Evolutionary conservation across 2,329 filamentous ascomycete species (phyloP).

Genomic region (Phoma sp.): DNA sequence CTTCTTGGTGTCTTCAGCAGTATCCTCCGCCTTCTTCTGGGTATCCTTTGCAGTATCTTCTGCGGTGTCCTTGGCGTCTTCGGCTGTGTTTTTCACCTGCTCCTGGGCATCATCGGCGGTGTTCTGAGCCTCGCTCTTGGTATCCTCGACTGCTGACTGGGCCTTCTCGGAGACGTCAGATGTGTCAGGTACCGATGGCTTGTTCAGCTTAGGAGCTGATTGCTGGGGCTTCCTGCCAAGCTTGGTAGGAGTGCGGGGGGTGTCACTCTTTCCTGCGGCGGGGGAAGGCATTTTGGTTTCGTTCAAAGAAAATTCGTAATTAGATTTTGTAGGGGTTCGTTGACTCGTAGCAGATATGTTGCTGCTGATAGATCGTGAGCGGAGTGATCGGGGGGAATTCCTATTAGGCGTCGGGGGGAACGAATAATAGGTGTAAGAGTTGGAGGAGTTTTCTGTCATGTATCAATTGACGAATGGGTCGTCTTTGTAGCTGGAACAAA

Average conservation of each 20-base stretch:
- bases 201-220: slow-evolving; percentile 52
- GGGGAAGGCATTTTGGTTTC: slow-evolving; percentile 56
- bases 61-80: slow-evolving; percentile 47
- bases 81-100: slow-evolving; percentile 38
- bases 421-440: slow-evolving; percentile 59
- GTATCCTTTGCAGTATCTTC: slow-evolving; percentile 45
- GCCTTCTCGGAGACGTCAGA: slow-evolving; percentile 44
- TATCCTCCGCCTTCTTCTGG: slow-evolving; percentile 56
- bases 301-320: slow-evolving; percentile 36
- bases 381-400: slow-evolving; percentile 45
- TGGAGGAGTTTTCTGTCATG: slow-evolving; percentile 56
- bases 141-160: slow-evolving; percentile 35
- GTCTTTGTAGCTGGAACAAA: slow-evolving; percentile 37
- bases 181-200: slow-evolving; percentile 43
- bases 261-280: slow-evolving; percentile 57
- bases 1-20: slow-evolving; percentile 52
- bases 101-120: slow-evolving; percentile 44
- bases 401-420: slow-evolving; percentile 58
- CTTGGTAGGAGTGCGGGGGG: slow-evolving; percentile 59
- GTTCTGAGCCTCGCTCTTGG: slow-evolving; percentile 46
- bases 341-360: slow-evolving; percentile 42
- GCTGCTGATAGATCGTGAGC: slow-evolving; percentile 49
- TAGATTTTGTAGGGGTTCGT: slow-evolving; percentile 37
- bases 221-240: slow-evolving; percentile 53
- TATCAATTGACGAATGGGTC: slow-evolving; percentile 49